Evolutionary conservation across 345 rosid genomes (phyloP).

Genomic region (Eucalyptus urophylla): DNA sequence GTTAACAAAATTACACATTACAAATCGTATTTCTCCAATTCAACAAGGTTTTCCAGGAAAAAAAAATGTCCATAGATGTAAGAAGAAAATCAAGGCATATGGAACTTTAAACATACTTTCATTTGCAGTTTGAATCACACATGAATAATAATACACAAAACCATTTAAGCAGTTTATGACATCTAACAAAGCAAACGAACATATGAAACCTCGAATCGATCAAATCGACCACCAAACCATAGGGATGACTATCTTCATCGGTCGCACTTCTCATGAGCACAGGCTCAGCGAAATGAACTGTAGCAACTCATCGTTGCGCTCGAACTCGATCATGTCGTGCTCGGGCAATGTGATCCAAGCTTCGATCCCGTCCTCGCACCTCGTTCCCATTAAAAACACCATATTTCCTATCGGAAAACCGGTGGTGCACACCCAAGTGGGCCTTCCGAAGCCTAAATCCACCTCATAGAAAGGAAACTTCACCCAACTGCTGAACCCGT

Average conservation of each 20-base stretch:
- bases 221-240: background rate
- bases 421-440: background rate
- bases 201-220: no score
- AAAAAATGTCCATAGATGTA: background rate
- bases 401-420: background rate
- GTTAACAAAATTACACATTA: background rate
- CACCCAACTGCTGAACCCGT: background rate
- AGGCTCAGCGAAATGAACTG: background rate
- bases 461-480: background rate
- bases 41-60: background rate
- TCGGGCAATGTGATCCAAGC: background rate
- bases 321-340: background rate
- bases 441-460: conserved; percentile 1
- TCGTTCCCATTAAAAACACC: background rate
- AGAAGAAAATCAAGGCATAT: background rate
- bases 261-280: background rate
- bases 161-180: background rate
- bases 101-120: background rate
- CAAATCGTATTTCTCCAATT: background rate
- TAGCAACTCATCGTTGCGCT: background rate
- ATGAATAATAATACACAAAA: background rate
- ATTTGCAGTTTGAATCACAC: background rate
- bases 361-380: background rate
- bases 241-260: background rate
- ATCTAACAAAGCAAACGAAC: background rate